These are phyloP conservation scores for Ajuga reptans DNA, from an alignment of 305 asterid genomes.

Conservation along the genomic window DNA sequence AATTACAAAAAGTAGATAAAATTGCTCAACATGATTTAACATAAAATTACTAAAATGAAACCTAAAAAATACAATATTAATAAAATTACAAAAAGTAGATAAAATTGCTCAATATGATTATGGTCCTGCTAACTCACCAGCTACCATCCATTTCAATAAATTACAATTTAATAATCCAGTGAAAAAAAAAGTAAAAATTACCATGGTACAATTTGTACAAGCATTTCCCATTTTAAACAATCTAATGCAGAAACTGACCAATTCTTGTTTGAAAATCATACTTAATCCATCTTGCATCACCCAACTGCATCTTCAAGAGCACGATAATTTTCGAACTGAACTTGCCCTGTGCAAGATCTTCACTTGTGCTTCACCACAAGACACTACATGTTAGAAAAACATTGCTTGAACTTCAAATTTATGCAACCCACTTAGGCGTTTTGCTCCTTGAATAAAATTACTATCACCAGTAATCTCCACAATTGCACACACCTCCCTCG, in stretches of 20 bases:
- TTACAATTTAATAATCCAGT: too few relatives aligned
- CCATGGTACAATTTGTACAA: background rate
- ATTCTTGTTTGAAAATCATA: background rate
- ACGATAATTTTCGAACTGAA: background rate
- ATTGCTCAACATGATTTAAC: too few relatives aligned
- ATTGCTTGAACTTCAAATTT: background rate
- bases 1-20: too few relatives aligned
- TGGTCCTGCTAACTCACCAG: too few relatives aligned
- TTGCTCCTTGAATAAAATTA: background rate
- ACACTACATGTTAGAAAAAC: background rate
- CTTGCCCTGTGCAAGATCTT: background rate
- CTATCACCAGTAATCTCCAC: conserved; percentile 84
- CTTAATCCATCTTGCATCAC: background rate
- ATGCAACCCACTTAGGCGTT: too few relatives aligned
- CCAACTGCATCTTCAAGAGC: background rate
- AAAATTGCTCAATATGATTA: too few relatives aligned
- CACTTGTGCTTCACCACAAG: background rate
- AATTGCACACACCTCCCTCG: conserved; percentile 61
- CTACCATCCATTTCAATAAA: too few relatives aligned
- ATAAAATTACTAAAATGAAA: too few relatives aligned
- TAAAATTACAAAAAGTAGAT: too few relatives aligned
- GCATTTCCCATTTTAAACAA: background rate
- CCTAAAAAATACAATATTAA: too few relatives aligned
- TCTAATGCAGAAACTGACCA: background rate
- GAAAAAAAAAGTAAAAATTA: background rate